Evolutionary conservation across 176 grass and related monocot genomes (phyloP).

Genomic region (Carex parvula): DNA sequence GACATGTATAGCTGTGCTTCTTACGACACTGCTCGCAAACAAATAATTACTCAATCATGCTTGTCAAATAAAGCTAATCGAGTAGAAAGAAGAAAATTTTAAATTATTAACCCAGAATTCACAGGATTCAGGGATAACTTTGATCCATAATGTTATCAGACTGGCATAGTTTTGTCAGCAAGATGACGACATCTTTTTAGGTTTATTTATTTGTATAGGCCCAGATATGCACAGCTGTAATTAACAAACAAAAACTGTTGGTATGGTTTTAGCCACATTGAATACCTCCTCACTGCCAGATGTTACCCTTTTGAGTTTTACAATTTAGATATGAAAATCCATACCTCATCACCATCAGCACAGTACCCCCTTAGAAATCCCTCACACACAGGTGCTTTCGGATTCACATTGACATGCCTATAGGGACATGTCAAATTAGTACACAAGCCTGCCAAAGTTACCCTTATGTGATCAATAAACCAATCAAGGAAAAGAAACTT

Average conservation of each 20-base stretch:
- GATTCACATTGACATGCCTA: conserved; percentile 93
- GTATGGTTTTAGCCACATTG: neutral
- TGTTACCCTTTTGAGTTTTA: neutral
- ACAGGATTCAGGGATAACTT: neutral
- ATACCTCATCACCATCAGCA: conserved; percentile 92
- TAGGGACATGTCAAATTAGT: conserved; percentile 82
- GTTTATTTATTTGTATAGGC: neutral
- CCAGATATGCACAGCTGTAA: conserved; percentile 10
- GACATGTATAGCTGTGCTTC: conserved; percentile 93
- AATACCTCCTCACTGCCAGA: neutral
- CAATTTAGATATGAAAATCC: neutral
- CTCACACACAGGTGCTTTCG: conserved; percentile 74
- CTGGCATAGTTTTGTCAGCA: neutral
- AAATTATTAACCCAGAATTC: neutral
- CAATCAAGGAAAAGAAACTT: neutral
- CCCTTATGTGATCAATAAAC: conserved; percentile 33
- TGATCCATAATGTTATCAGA: neutral
- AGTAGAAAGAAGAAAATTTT: neutral
- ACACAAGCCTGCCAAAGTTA: conserved; percentile 62
- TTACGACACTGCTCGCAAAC: conserved; percentile 75
- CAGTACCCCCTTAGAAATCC: conserved; percentile 88
- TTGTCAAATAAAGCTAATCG: neutral
- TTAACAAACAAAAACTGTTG: neutral
- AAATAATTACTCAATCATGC: conserved; percentile 35
- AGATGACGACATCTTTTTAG: neutral